A percentile compares a stretch with the other conserved stretches of the same genome.
These are phyloP conservation scores for Penicillium brasilianum DNA, from an alignment of 2,329 filamentous ascomycete species.

Conservation along the genomic window DNA sequence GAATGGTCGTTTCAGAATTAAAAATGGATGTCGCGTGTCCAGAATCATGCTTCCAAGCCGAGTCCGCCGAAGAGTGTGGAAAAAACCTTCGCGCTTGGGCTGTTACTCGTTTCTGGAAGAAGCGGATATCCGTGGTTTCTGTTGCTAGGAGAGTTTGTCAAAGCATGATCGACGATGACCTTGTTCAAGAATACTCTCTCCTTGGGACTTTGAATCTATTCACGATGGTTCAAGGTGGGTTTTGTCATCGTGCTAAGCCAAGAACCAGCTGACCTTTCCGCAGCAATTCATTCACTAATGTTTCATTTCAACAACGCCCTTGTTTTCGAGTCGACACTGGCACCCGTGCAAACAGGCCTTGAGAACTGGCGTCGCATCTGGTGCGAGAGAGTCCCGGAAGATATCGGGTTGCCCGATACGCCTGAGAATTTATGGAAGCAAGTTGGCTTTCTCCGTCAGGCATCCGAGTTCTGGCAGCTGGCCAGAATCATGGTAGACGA, in stretches of 20 bases:
- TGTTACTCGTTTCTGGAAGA: conserved; percentile 25
- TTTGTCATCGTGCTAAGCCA: background rate
- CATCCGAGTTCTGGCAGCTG: conserved; percentile 37
- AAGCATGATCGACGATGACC: conserved; percentile 16
- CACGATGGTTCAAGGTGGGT: conserved; percentile 29
- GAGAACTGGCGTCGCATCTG: conserved; percentile 36
- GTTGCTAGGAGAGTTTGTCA: conserved; percentile 31
- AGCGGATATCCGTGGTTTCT: conserved; percentile 22
- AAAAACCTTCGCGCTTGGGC: conserved; percentile 26
- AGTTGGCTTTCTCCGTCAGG: conserved; percentile 33
- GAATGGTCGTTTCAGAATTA: conserved; percentile 34
- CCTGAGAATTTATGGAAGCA: conserved; percentile 33
- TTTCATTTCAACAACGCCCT: conserved; percentile 34
- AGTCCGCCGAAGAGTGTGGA: conserved; percentile 29
- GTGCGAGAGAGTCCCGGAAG: conserved; percentile 29
- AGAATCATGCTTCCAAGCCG: conserved; percentile 37
- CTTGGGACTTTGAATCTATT: conserved; percentile 35
- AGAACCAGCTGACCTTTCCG: background rate
- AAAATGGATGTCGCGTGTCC: conserved; percentile 34
- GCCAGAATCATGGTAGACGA: conserved; percentile 30
- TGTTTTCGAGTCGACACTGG: conserved; percentile 30
- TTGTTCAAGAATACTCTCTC: conserved; percentile 21
- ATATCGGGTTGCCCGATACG: conserved; percentile 22
- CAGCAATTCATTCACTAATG: conserved; percentile 31
- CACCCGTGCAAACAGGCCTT: conserved; percentile 31